phyloP scores from a whole-genome alignment of 2,329 filamentous ascomycete species.

The Fusarium neocosmosporiellum region DNA sequence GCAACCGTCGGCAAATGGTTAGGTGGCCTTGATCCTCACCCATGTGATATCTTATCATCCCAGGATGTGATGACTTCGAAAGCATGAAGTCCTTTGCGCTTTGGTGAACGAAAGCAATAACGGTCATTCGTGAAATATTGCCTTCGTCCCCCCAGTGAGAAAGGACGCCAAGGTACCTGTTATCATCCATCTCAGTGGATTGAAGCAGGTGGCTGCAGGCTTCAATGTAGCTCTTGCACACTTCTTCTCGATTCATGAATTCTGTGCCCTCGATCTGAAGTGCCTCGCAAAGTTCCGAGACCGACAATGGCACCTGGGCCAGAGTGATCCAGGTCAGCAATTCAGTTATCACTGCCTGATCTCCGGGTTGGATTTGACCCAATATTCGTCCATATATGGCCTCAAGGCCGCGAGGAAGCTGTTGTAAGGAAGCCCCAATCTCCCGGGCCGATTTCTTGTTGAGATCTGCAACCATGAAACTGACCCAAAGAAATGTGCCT shows the following conservation, averaged over 20 bases:
- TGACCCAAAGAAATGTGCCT: slow-evolving; percentile 26
- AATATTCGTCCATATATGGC: slow-evolving; percentile 19
- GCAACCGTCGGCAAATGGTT: neutral
- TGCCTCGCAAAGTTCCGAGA: slow-evolving; percentile 21
- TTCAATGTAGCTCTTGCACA: slow-evolving; percentile 7
- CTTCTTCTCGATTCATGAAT: neutral
- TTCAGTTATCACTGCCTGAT: neutral
- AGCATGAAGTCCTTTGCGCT: slow-evolving; percentile 2
- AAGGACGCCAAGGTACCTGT: neutral
- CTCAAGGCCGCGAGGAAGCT: slow-evolving; percentile 15
- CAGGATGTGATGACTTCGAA: neutral
- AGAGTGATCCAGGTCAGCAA: slow-evolving; percentile 19
- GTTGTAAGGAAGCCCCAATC: slow-evolving; percentile 1
- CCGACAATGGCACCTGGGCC: neutral
- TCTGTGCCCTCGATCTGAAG: neutral
- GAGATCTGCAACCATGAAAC: slow-evolving; percentile 25
- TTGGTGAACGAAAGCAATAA: neutral
- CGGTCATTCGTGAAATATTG: neutral
- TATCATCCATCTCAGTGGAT: neutral
- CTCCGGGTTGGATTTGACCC: neutral
- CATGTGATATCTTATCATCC: neutral
- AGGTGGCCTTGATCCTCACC: neutral
- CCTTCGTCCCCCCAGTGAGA: too few relatives aligned
- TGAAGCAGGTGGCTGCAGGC: slow-evolving; percentile 21
- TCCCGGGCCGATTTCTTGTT: neutral